Conservation (phyloP, 2,329 filamentous ascomycete genomes). For the Plectosphaerella cucumerina region DNA sequence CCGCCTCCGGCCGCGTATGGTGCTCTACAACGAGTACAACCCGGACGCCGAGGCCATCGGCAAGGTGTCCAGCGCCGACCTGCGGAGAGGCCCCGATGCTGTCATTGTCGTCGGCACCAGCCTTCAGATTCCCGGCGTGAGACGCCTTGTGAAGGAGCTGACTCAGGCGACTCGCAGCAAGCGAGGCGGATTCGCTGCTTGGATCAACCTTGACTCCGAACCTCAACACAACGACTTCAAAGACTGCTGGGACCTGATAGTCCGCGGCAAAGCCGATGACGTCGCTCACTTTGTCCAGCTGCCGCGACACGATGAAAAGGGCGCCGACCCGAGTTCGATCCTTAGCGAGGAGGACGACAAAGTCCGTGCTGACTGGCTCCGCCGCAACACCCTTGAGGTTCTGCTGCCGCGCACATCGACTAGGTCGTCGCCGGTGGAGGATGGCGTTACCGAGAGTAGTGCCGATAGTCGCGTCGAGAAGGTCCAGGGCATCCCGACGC, state of each 20-base stretch:
- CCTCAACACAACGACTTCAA: slow-evolving; percentile 82
- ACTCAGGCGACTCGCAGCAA: slow-evolving; percentile 81
- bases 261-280: slow-evolving; percentile 82
- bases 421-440: slow-evolving; percentile 25
- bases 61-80: slow-evolving; percentile 79
- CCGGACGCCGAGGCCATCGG: slow-evolving; percentile 96
- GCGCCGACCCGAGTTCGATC: slow-evolving; percentile 44
- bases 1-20: slow-evolving; percentile 83
- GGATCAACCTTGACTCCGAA: slow-evolving; percentile 88
- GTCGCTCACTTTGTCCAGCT: slow-evolving; percentile 70
- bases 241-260: slow-evolving; percentile 88
- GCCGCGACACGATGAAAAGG: slow-evolving; percentile 55
- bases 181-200: slow-evolving; percentile 81
- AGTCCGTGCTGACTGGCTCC: slow-evolving; percentile 28
- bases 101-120: slow-evolving; percentile 94
- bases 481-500: slow-evolving; percentile 51
- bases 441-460: slow-evolving; percentile 26
- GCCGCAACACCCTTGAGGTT: slow-evolving; percentile 34
- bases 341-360: slow-evolving; percentile 39
- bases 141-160: slow-evolving; percentile 85
- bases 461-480: slow-evolving; percentile 33
- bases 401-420: slow-evolving; percentile 25
- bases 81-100: slow-evolving; percentile 82
- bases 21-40: slow-evolving; percentile 96
- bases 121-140: slow-evolving; percentile 89